phyloP scores from a whole-genome alignment of 257 asterid species.

The Forsythia suspensa region DNA sequence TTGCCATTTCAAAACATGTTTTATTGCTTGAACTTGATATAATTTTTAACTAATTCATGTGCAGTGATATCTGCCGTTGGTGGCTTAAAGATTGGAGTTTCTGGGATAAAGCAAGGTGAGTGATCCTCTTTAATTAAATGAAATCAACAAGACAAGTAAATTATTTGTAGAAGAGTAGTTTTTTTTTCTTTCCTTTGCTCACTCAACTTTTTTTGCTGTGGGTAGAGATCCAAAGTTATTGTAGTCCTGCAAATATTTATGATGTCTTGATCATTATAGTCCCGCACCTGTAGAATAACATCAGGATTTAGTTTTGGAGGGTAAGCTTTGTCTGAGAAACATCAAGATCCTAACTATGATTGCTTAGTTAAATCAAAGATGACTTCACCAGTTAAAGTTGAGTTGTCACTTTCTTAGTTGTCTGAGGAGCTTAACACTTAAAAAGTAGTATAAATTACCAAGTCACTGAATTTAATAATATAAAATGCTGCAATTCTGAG shows the following conservation, averaged over 20 bases:
- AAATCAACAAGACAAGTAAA: slow-evolving; percentile 1
- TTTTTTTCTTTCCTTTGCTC: slow-evolving; percentile 19
- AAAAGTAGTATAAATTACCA: not conserved
- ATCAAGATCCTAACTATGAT: not conserved
- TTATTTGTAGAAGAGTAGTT: slow-evolving; percentile 5
- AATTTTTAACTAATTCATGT: slow-evolving; percentile 29
- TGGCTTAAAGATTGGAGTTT: slow-evolving; percentile 88
- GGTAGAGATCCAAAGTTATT: not conserved
- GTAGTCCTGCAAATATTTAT: not conserved
- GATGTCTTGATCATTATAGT: not conserved
- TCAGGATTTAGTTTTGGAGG: not conserved
- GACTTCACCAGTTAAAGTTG: not conserved
- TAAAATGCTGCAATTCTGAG: not conserved
- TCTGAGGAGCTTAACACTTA: not conserved
- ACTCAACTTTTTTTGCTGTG: not conserved
- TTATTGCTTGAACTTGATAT: slow-evolving; percentile 26
- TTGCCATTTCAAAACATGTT: slow-evolving; percentile 17
- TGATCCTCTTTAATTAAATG: slow-evolving; percentile 24
- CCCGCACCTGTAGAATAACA: not conserved
- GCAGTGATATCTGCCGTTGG: slow-evolving; percentile 97
- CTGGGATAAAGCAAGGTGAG: slow-evolving; percentile 75
- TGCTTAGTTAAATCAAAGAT: slow-evolving; percentile 12
- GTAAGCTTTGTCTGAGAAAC: not conserved
- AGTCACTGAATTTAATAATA: not conserved
- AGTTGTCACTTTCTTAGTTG: not conserved